Evolutionary conservation across 129 eudicot genomes (phyloP), one percentile per base, ranked within the genome.

Genomic region (Centaurea solstitialis): DNA sequence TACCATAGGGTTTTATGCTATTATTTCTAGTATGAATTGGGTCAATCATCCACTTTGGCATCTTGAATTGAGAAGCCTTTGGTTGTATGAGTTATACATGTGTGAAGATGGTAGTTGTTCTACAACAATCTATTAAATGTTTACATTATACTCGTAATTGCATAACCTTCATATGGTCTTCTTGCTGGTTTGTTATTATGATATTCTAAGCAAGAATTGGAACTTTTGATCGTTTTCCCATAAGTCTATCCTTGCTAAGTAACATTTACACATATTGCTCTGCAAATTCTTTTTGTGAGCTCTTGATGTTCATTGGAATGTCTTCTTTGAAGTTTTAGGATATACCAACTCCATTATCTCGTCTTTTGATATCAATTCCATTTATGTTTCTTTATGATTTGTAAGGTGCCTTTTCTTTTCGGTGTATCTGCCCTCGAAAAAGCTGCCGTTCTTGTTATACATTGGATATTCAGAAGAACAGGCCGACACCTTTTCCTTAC

Each of bases 381-480:
- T 26, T 38, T 61, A 80, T 80, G 47, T 72, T 59, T 76, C 62
- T 65, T 9, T 40, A 72, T 74, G 72, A 66, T 38, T 77, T 40
- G 20, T 41, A 72, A 95, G 99, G 99, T 95, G 43, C 99, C 99
- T 26, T 93, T 95, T 87, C 94, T 95, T 72, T 95, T 95, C 72
- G 99, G 99, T 38, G 66, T 93, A 59, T 76, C 95, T 83, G 94
- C 98, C 37, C 78, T 95, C 2, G 99, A 95, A 86, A 95, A 83
- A 85, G 82, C 78, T 66, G 99, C 99, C 82, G 87, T 87, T 68
- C 81, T 47, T 77, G 87, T 95, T 72, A 91, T 93, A 70, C 97
- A 93, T 76, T 95, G 82, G 98, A 95, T 95, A 86, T 95, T 95
- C 81, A 84, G 94, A 74, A 95, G 98, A 91, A 95, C 99, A n/a